A percentile compares a stretch with the other conserved stretches of the same genome.
phyloP scores from a whole-genome alignment of 2,329 filamentous ascomycete species.

The Talaromyces amestolkiae region DNA sequence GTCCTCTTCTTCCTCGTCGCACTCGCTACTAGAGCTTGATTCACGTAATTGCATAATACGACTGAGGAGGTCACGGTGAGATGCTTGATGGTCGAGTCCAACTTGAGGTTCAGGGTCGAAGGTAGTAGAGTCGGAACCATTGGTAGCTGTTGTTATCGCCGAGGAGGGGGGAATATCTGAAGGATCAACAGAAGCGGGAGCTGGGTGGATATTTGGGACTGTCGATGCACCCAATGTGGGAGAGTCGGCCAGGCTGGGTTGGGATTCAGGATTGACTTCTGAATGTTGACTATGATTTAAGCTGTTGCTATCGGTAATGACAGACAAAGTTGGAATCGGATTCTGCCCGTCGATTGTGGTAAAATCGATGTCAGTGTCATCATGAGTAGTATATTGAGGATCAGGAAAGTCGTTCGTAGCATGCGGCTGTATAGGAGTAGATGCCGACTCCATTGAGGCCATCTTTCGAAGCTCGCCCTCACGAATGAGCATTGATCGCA shows the following conservation, averaged over 20 bases:
- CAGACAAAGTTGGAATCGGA: constrained; percentile 9
- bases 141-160: constrained; percentile 61
- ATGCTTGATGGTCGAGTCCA: constrained; percentile 45
- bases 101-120: constrained; percentile 72
- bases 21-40: constrained; percentile 41
- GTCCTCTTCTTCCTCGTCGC: constrained; percentile 39
- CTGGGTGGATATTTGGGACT: constrained; percentile 20
- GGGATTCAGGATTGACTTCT: background rate
- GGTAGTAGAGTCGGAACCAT: constrained; percentile 56
- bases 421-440: constrained; percentile 11
- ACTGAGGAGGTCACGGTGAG: constrained; percentile 45
- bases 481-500: constrained; percentile 34
- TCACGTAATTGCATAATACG: constrained; percentile 52
- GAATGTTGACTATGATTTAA: background rate
- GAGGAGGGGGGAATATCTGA: constrained; percentile 55
- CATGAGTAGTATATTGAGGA: background rate
- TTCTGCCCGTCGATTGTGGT: background rate
- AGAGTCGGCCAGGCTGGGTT: constrained; percentile 32
- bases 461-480: constrained; percentile 25
- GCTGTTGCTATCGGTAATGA: constrained; percentile 9
- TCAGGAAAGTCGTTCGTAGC: background rate
- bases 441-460: constrained; percentile 19
- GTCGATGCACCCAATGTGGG: constrained; percentile 41
- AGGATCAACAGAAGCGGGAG: constrained; percentile 11
- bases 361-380: background rate